Evolutionary conservation across 176 grass and related monocot genomes (phyloP), one percentile per base, ranked within the genome.

Genomic region (Aechmea fasciata): DNA sequence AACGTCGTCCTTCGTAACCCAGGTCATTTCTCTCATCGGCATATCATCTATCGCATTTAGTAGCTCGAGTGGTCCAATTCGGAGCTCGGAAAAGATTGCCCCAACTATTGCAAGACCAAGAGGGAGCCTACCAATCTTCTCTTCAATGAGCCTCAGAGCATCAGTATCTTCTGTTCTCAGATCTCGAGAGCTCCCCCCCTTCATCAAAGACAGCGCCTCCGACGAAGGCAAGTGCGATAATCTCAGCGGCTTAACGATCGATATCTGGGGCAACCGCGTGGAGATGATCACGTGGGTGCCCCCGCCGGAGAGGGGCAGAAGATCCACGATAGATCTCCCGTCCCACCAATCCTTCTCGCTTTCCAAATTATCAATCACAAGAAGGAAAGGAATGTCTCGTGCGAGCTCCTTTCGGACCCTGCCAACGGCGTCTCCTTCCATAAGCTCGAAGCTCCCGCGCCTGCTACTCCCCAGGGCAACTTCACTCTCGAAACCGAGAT

Each of bases 261-360:
- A 49, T 47, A 94, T 1, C 48, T 49, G 23, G 53, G 47, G 33
- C 18, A 94, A 76, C 6, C 85, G 70, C 8, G 80, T 79, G 2
- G 86, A 79, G 51, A 89, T 76, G 13, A 94, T 17, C 61, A 94
- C 72, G 26, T 88, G 78, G 2, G 79, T 79, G 1, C 67, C 70
- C 11, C 22, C 48, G 5, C 51, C 18, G 15, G 67, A 74, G 52
- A 11, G 22, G 5, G 90, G 90, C 0, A 94, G 69, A 69, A 94
- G 83, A 51, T 86, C 83, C 9, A 13, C 68, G 17, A 89, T 4
- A 4, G 23, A 20, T 7, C 75, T 67, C 9, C 71, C 68, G 66
- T 89, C 90, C 90, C 90, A 94, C 81, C 86, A 89, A 72, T 94
- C 83, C 8, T 55, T 76, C 22, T 84, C 83, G 48, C 78, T 71